Evolutionary conservation across 805 yeast species (phyloP), one percentile per base, ranked within the genome.

Genomic region (Zygoascus biomembranicola): DNA sequence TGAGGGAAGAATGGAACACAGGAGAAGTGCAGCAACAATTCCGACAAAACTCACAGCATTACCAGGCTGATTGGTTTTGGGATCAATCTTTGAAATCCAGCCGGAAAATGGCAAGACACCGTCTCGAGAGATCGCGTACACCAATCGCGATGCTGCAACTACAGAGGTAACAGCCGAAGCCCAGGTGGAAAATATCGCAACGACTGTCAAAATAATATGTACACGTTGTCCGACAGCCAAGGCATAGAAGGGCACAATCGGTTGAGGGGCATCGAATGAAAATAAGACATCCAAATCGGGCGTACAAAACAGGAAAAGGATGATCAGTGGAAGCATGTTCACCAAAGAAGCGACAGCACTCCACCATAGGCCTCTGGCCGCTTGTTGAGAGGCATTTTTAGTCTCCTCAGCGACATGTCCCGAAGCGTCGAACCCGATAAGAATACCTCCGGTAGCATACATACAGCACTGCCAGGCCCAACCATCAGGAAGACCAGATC

Each of bases 381-480:
- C 62, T 19, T 55, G 53, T 9, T 47, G 28, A 20, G 54, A 43
- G 13, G 63, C 62, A 44, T 56, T 51, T 47, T 56, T 59, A 14
- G 62, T 59, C 50, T 60, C 63, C 37, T 60, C 63, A 19, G 63
- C 62, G 31, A 60, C 57, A 49, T 60, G 63, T n/a, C 61, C 63
- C 42, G 57, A 47, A 41, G 63, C 62, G 45, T 60, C 63, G 37
- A 57, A 55, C 1, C 63, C 63, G 28, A 59, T 50, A 26, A 56
- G 52, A 4, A 59, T 53, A 6, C 63, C 62, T 8, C 55, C 58
- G 41, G 61, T 54, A 18, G 62, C 57, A 37, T 57, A 59, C 47
- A 55, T 56, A 35, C 53, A 45, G 28, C 59, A 53, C 54, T 55
- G 52, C 63, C 63, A 60, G 3, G 55, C 55, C 62, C 62, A 56